A percentile compares a stretch with the other conserved stretches of the same genome.
These are phyloP conservation scores for Aeschynomene evenia DNA, from an alignment of 306 rosid species.

Conservation along the genomic window DNA sequence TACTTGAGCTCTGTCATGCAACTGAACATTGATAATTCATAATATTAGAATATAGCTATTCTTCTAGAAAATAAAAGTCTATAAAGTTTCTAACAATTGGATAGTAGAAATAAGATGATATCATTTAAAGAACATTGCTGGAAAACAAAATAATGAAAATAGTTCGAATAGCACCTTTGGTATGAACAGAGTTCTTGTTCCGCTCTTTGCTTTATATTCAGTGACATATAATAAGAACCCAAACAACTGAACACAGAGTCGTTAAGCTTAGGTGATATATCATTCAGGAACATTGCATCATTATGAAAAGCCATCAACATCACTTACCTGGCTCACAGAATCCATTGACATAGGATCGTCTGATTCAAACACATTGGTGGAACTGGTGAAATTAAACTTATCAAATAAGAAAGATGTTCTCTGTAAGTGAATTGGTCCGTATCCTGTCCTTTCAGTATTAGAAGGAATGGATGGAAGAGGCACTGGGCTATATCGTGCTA, in stretches of 20 bases:
- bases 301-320: conserved; percentile 14
- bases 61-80: conserved; percentile 17
- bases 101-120: conserved; percentile 19
- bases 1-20: conserved; percentile 96
- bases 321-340: conserved; percentile 71
- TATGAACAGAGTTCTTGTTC: conserved; percentile 52
- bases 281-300: conserved; percentile 25
- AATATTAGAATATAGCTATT: conserved; percentile 24
- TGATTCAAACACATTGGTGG: conserved; percentile 49
- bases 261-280: conserved; percentile 25
- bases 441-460: conserved; percentile 54
- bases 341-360: conserved; percentile 84
- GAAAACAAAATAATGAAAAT: conserved; percentile 10
- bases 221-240: conserved; percentile 73
- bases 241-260: conserved; percentile 61
- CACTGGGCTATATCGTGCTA: conserved; percentile 50
- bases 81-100: not conserved
- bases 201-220: conserved; percentile 51
- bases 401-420: conserved; percentile 56
- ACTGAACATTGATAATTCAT: conserved; percentile 47
- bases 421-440: conserved; percentile 65
- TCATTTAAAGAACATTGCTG: conserved; percentile 3
- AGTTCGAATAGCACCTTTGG: conserved; percentile 50
- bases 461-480: conserved; percentile 70
- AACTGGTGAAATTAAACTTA: conserved; percentile 43